Conservation (phyloP, 257 asterid genomes). For the Pogostemon cablin region DNA sequence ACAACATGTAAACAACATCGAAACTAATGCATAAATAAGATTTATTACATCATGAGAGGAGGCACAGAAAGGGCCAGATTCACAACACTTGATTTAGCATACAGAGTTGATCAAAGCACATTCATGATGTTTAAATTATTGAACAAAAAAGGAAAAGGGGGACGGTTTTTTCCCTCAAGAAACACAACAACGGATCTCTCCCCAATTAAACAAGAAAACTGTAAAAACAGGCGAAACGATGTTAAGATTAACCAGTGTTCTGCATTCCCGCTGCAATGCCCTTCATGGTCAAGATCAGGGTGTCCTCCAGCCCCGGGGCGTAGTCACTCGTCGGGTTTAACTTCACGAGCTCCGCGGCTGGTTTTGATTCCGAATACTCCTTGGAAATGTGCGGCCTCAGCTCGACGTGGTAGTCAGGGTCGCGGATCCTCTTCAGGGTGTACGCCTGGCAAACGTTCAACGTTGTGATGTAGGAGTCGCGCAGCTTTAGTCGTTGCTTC, state of each 20-base stretch:
- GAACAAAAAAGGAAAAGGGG: background rate
- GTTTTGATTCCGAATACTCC: slow-evolving; percentile 48
- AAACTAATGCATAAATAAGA: background rate
- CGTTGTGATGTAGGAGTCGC: slow-evolving; percentile 65
- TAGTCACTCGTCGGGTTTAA: slow-evolving; percentile 65
- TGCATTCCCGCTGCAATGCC: slow-evolving; percentile 71
- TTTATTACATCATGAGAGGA: slow-evolving; percentile 24
- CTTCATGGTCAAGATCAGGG: slow-evolving; percentile 74
- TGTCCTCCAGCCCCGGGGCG: slow-evolving; percentile 74
- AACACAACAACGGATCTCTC: background rate
- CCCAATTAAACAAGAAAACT: background rate
- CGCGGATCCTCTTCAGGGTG: slow-evolving; percentile 62
- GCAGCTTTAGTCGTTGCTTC: slow-evolving; percentile 56
- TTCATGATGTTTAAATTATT: slow-evolving; percentile 19
- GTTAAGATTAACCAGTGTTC: slow-evolving; percentile 48
- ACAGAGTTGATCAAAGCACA: slow-evolving; percentile 24
- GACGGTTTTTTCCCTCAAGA: background rate
- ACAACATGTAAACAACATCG: too few relatives aligned
- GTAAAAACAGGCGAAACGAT: background rate
- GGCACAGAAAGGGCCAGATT: background rate
- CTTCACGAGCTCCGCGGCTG: slow-evolving; percentile 59
- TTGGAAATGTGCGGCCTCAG: slow-evolving; percentile 60
- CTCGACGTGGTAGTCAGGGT: slow-evolving; percentile 54
- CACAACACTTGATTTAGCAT: background rate
- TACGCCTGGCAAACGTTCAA: slow-evolving; percentile 64